Base-by-base conservation (phyloP, 1,284 basidiomycete species). In the Takashimella tepidaria region DNA sequence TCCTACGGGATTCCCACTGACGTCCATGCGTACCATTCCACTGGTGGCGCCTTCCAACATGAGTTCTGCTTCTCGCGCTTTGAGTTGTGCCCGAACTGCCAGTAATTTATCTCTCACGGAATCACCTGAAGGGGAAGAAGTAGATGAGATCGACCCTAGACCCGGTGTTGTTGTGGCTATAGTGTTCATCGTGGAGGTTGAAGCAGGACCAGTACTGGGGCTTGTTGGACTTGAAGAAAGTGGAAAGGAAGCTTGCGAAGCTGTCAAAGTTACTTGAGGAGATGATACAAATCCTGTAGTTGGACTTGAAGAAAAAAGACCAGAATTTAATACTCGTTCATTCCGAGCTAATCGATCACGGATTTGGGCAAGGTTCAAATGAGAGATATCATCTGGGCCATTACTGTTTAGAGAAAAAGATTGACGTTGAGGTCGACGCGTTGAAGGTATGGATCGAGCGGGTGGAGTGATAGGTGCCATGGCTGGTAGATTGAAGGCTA, bases 271-370 rank as follows among this genome's bases (percentile, higher is more conserved):
- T n/a, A n/a, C n/a, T 16, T 37, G 31, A 10, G 50, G 20, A 12
- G 53, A 41, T 12, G 16, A 19, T 42, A 45, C 23, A 27, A 42
- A n/a, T 19, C 25, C 20, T 37, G 19, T 8, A 22, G 51, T 48
- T 8, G 57, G 52, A 6, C 52, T 46, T 2, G 59, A 25, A 10
- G 59, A 56, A 51, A 73, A 65, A 8, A 70, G 49, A 3, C 59
- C 49, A 3, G 61, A 63, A 8, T 53, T 50, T 21, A 74, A 59
- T 11, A 70, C 62, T 12, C 67, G 63, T 43, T 62, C 58, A 53
- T 74, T 74, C 3, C 72, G 63, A n/a, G 59, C 64, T 2, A 74
- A 58, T 5, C 72, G 64, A 10, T 64, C 64, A 12, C 63, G 65
- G 12, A 72, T 62, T 51, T 72, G 66, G 11, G 55, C 42, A 3